Base-by-base conservation (phyloP, 2,329 filamentous ascomycete genomes). In the Penicillium sp. region DNA sequence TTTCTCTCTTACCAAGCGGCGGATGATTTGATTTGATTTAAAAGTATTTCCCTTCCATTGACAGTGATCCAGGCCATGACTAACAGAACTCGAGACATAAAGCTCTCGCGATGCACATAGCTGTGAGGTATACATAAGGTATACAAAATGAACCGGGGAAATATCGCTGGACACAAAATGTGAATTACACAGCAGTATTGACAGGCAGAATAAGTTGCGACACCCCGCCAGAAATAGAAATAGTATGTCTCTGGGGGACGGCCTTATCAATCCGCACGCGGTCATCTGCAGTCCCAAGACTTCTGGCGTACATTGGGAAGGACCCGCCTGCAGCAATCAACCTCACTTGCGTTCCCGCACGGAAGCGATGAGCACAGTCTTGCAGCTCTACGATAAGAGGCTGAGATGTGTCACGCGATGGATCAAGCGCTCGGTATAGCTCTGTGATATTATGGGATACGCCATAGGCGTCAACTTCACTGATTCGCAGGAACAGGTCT, bases 241-340 rank as follows among this genome's bases (percentile, higher is more conserved):
- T 9, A 13, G 56, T 65, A 53, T 66, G 65, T 13, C n/a, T 60
- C 24, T 66, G 65, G 15, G 62, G 53, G 22, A 22, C 51, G 1
- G 56, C 56, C 22, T 56, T 61, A 37, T 63, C 58, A 47, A 62
- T 56, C 4, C 56, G 49, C 22, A 66, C 28, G 10, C 65, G 62
- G 56, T 61, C 37, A 33, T 66, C 60, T 17, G 57, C 47, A 50
- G 62, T 66, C 10, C 65, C 65, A 24, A 66, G 56, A 28, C 33
- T 65, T 49, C 65, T 60, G 13, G 65, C 65, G 58, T 63, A 66
- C 65, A 66, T 65, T 2, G 65, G 65, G 26, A 66, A 66, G 26
- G 56, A 61, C 4, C 65, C 62, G 15, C 65, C 65, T 13, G 60
- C 62, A n/a, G 65, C 35, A 35, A 65, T 45, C n/a, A 66, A 24